These are phyloP conservation scores for Neofusicoccum ribis DNA, from an alignment of 2,329 filamentous ascomycete species.

Conservation along the genomic window DNA sequence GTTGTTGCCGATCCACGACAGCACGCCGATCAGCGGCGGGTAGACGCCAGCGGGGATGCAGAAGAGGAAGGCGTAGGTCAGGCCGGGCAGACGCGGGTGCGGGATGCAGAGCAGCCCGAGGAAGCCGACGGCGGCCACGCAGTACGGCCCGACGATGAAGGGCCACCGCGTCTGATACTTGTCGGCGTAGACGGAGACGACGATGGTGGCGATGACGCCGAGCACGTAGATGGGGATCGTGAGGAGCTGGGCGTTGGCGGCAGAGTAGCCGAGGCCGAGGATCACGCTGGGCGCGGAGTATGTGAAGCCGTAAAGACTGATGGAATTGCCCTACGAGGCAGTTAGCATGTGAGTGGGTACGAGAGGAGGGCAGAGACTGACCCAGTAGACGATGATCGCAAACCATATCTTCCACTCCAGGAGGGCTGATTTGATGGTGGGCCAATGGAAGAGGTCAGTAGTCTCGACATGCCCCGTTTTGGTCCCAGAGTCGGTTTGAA, in stretches of 20 bases:
- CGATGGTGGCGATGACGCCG: conserved; percentile 28
- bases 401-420: conserved; percentile 19
- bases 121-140: conserved; percentile 33
- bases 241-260: conserved; percentile 33
- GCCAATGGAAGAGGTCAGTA: conserved; percentile 2
- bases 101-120: neutral
- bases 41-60: conserved; percentile 33
- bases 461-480: neutral
- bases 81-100: neutral
- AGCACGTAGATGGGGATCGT: conserved; percentile 29
- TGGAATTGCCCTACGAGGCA: neutral
- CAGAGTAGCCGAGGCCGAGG: conserved; percentile 29
- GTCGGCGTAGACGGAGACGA: conserved; percentile 28
- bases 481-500: conserved; percentile 4
- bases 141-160: conserved; percentile 28
- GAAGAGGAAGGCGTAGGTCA: conserved; percentile 44
- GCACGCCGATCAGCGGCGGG: neutral
- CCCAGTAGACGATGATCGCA: conserved; percentile 15
- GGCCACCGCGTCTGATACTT: conserved; percentile 29
- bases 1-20: conserved; percentile 37
- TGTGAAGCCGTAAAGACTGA: conserved; percentile 4
- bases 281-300: neutral
- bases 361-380: neutral
- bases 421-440: neutral
- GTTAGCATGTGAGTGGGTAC: neutral